Conservation (phyloP, 2,329 filamentous ascomycete genomes). For the Mycogone perniciosa region DNA sequence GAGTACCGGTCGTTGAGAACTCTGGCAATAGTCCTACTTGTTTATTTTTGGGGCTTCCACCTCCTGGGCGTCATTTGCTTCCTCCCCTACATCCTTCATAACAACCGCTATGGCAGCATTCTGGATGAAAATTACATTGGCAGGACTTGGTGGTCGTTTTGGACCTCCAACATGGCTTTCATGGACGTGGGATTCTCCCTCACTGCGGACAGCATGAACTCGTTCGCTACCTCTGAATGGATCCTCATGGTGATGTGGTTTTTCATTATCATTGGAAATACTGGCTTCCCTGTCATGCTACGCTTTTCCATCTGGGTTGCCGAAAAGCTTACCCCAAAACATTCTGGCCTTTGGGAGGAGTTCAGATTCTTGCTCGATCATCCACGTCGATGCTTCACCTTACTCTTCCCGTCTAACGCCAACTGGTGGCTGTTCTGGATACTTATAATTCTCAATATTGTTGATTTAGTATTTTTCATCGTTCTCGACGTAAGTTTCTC, state of each 20-base stretch:
- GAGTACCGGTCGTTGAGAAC: constrained; percentile 92
- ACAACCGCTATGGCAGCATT: constrained; percentile 54
- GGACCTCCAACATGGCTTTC: constrained; percentile 80
- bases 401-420: constrained; percentile 81
- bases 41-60: constrained; percentile 81
- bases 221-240: constrained; percentile 72
- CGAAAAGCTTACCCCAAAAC: constrained; percentile 59
- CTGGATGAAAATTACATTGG: constrained; percentile 57
- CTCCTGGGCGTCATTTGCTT: constrained; percentile 67
- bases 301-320: constrained; percentile 84
- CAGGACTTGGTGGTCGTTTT: constrained; percentile 86
- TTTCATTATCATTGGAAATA: constrained; percentile 90
- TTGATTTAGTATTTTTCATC: constrained; percentile 87
- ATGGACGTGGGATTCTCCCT: constrained; percentile 93
- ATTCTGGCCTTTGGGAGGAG: constrained; percentile 78
- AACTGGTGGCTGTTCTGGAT: constrained; percentile 97
- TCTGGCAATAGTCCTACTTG: constrained; percentile 67
- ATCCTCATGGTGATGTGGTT: constrained; percentile 74
- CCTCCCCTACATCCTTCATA: constrained; percentile 71
- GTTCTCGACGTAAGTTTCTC: constrained; percentile 68
- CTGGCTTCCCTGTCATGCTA: constrained; percentile 90
- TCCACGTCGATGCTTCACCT: constrained; percentile 89
- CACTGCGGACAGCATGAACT: constrained; percentile 89
- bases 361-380: constrained; percentile 87
- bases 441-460: constrained; percentile 69